phyloP scores from a whole-genome alignment of 2,329 filamentous ascomycete genomes.

The Fusarium burgessii region DNA sequence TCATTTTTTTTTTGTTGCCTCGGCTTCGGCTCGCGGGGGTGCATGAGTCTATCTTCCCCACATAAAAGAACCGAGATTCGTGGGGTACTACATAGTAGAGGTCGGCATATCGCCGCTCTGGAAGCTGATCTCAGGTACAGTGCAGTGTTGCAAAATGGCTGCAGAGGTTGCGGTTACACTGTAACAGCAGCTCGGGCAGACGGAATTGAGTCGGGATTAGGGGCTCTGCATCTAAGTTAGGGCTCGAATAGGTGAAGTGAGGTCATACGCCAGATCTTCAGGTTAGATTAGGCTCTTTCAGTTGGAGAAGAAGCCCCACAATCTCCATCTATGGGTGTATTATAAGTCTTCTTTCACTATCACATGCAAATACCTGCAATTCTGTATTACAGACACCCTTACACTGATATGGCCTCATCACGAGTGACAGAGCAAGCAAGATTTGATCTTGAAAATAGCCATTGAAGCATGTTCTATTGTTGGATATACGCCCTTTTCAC shows the following conservation, averaged over 20 bases:
- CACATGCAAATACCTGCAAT: conserved; percentile 38
- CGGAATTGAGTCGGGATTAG: conserved; percentile 31
- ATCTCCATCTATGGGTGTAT: neutral
- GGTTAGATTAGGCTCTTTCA: conserved; percentile 11
- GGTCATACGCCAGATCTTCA: conserved; percentile 16
- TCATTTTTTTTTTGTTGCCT: conserved; percentile 35
- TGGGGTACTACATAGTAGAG: conserved; percentile 5
- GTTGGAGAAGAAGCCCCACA: conserved; percentile 38
- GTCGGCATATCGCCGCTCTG: neutral
- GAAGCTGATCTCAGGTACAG: neutral
- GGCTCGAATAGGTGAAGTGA: conserved; percentile 9
- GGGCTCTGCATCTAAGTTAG: conserved; percentile 1
- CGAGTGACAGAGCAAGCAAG: neutral
- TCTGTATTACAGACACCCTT: neutral
- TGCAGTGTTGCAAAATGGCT: neutral
- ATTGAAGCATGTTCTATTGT: conserved; percentile 28
- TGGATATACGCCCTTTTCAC: conserved; percentile 33
- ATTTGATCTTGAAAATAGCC: conserved; percentile 2
- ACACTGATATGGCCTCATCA: neutral
- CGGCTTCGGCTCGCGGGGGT: conserved; percentile 47
- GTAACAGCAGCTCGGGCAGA: conserved; percentile 28
- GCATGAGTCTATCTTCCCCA: conserved; percentile 32
- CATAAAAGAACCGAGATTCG: conserved; percentile 25
- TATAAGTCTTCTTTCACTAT: conserved; percentile 16
- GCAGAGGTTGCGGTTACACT: conserved; percentile 9